Conservation (phyloP, 345 rosid genomes). For the Salix suchowensis region DNA sequence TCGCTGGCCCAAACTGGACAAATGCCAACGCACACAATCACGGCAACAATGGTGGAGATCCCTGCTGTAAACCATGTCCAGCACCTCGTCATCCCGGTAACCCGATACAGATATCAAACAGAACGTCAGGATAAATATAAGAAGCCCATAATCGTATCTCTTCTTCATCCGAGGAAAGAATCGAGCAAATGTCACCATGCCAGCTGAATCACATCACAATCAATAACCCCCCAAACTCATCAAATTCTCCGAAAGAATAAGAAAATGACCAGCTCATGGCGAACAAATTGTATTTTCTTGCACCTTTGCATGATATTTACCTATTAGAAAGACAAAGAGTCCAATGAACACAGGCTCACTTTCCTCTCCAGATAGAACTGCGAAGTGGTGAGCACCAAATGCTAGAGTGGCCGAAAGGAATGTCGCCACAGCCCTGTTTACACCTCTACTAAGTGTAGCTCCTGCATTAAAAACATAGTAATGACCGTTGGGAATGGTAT, state of each 20-base stretch:
- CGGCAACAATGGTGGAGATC: constrained; percentile 16
- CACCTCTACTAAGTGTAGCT: constrained; percentile 66
- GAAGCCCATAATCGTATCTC: constrained; percentile 29
- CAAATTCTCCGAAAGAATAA: too few relatives aligned
- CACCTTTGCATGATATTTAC: constrained; percentile 17
- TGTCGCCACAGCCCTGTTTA: constrained; percentile 68
- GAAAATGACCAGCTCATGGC: too few relatives aligned
- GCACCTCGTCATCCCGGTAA: constrained; percentile 23
- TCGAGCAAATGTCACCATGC: constrained; percentile 16
- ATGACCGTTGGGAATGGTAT: too few relatives aligned
- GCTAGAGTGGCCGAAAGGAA: constrained; percentile 59
- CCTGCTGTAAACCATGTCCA: constrained; percentile 23
- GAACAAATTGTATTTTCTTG: too few relatives aligned
- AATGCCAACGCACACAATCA: constrained; percentile 15
- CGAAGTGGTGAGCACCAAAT: constrained; percentile 64
- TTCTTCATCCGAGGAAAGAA: constrained; percentile 32
- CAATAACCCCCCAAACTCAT: too few relatives aligned
- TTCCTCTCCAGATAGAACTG: constrained; percentile 43
- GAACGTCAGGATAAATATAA: constrained; percentile 31
- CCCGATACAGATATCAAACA: constrained; percentile 25
- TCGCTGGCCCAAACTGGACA: constrained; percentile 34
- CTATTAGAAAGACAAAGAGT: constrained; percentile 56
- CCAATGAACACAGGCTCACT: constrained; percentile 64
- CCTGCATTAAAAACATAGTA: constrained; percentile 30
- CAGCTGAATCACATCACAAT: constrained; percentile 15